Conservation (phyloP, 2,329 filamentous ascomycete genomes). For the Xylariaceae sp. region DNA sequence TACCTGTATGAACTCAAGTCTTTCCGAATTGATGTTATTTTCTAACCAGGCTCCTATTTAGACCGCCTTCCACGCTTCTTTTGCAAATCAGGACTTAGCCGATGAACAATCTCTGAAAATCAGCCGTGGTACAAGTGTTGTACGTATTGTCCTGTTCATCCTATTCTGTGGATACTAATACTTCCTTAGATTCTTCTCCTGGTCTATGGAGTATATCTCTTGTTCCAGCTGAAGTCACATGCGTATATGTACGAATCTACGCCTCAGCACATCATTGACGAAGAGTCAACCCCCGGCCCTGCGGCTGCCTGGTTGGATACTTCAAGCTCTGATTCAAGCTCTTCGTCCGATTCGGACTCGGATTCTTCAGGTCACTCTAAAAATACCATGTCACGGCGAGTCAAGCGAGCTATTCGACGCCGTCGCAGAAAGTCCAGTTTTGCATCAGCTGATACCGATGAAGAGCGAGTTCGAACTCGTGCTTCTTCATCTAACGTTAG, state of each 20-base stretch:
- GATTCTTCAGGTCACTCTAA: conserved; percentile 67
- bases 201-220: conserved; percentile 81
- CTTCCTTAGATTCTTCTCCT: conserved; percentile 69
- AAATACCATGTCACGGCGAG: conserved; percentile 72
- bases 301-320: conserved; percentile 81
- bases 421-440: conserved; percentile 79
- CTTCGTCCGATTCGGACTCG: conserved; percentile 69
- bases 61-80: conserved; percentile 93
- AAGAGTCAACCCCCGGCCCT: conserved; percentile 85
- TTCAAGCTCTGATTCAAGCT: conserved; percentile 62
- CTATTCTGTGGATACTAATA: conserved; percentile 29
- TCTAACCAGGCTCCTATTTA: conserved; percentile 55
- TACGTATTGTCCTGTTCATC: conserved; percentile 49
- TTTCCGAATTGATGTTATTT: not conserved
- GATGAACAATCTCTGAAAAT: conserved; percentile 79
- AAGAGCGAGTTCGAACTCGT: conserved; percentile 40
- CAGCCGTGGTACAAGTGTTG: conserved; percentile 86
- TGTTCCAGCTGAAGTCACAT: conserved; percentile 93
- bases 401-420: conserved; percentile 77
- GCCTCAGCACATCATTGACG: conserved; percentile 90
- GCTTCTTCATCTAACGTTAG: conserved; percentile 50
- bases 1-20: conserved; percentile 69
- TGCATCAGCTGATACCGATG: conserved; percentile 66
- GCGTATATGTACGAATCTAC: conserved; percentile 92
- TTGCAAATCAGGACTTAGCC: conserved; percentile 65